phyloP scores from a whole-genome alignment of 1,284 basidiomycete genomes.

The Austroboletus novae-zelandiae region DNA sequence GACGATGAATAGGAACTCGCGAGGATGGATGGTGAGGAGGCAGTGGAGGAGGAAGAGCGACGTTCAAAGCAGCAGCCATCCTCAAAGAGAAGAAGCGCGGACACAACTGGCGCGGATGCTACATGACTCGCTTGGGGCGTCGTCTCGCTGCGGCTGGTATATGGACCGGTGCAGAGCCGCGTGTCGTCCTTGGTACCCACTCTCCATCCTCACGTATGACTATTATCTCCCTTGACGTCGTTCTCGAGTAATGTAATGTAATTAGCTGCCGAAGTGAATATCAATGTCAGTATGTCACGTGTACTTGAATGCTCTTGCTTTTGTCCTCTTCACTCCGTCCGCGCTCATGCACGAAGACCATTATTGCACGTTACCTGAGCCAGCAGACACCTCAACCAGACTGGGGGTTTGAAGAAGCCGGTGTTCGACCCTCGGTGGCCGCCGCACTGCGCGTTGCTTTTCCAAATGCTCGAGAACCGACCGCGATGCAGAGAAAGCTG shows the following conservation, averaged over 20 bases:
- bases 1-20: slow-evolving; percentile 64
- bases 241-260: slow-evolving; percentile 13
- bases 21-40: slow-evolving; percentile 47
- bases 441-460: slow-evolving; percentile 55
- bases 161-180: slow-evolving; percentile 3
- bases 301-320: slow-evolving; percentile 23
- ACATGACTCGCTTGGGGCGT: slow-evolving; percentile 4
- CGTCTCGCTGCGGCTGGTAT: slow-evolving; percentile 3
- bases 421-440: slow-evolving; percentile 48
- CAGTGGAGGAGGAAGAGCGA: slow-evolving; percentile 21
- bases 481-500: slow-evolving; percentile 54
- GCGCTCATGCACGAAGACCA: slow-evolving; percentile 16
- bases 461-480: slow-evolving; percentile 58
- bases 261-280: neutral
- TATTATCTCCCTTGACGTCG: neutral
- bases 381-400: slow-evolving; percentile 14
- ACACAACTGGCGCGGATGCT: slow-evolving; percentile 7
- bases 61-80: slow-evolving; percentile 12
- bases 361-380: slow-evolving; percentile 16
- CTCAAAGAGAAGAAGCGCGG: slow-evolving; percentile 11
- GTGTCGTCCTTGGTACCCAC: slow-evolving; percentile 9
- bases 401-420: slow-evolving; percentile 47
- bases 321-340: neutral
- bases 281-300: slow-evolving; percentile 11
- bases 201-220: slow-evolving; percentile 30